Percentiles rank a stretch among this genome's conserved stretches.
Evolutionary conservation across 371 early-diverging fungal genomes (phyloP).

Genomic region (Mucor irregularis): DNA sequence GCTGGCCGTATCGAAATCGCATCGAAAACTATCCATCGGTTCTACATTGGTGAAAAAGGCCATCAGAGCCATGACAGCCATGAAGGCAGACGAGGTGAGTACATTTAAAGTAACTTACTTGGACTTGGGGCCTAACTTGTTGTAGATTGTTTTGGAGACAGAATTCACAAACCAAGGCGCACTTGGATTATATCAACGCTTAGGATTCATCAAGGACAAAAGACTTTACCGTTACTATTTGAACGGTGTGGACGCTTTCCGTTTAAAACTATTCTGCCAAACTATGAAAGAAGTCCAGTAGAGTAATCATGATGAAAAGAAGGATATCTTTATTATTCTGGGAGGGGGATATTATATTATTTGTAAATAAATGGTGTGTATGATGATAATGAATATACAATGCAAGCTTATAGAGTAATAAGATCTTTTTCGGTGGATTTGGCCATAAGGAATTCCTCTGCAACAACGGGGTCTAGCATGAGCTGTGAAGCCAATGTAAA

Average conservation of each 20-base stretch:
- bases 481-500: constrained; percentile 37
- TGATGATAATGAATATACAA: not conserved
- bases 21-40: constrained; percentile 82
- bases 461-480: constrained; percentile 30
- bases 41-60: constrained; percentile 74
- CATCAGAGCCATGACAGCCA: constrained; percentile 71
- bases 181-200: constrained; percentile 82
- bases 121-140: not conserved
- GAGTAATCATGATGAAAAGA: no score
- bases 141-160: constrained; percentile 86
- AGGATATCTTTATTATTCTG: no score
- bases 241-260: constrained; percentile 92
- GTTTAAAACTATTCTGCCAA: constrained; percentile 77
- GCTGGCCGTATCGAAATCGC: constrained; percentile 84
- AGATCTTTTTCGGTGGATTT: constrained; percentile 16
- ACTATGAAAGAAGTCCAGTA: constrained; percentile 46
- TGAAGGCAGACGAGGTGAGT: constrained; percentile 88
- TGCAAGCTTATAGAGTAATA: not conserved
- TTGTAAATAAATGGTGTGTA: not conserved
- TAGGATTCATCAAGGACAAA: constrained; percentile 95
- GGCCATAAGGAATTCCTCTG: constrained; percentile 21
- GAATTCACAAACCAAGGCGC: constrained; percentile 90
- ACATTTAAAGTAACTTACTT: no score
- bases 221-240: constrained; percentile 89
- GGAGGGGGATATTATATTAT: not conserved